phyloP scores from a whole-genome alignment of 176 grass and related monocot species.

The Carex kokanica region DNA sequence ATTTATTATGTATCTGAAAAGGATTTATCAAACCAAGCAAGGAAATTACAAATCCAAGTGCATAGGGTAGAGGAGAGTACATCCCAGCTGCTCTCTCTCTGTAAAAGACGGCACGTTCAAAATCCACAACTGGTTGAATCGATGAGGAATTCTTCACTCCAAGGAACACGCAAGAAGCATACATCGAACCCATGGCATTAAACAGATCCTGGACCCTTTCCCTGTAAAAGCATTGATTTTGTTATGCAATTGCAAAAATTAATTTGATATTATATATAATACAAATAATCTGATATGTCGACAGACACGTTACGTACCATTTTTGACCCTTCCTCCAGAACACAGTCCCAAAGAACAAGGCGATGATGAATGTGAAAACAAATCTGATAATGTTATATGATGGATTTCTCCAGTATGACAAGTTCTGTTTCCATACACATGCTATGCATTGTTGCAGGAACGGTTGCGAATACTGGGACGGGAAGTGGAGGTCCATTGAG shows the following conservation, averaged over 20 bases:
- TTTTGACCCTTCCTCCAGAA: slow-evolving; percentile 73
- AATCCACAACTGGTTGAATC: slow-evolving; percentile 63
- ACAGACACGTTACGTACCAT: slow-evolving; percentile 41
- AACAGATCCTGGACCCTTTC: slow-evolving; percentile 56
- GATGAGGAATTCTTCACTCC: slow-evolving; percentile 59
- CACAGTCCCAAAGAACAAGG: slow-evolving; percentile 76
- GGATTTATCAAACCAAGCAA: neutral
- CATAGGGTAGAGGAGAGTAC: slow-evolving; percentile 84
- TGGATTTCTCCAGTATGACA: slow-evolving; percentile 95
- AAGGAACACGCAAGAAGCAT: slow-evolving; percentile 68
- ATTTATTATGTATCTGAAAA: neutral
- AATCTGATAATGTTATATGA: slow-evolving; percentile 76
- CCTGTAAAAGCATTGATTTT: slow-evolving; percentile 41
- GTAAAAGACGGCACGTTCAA: slow-evolving; percentile 80
- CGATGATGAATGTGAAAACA: slow-evolving; percentile 66
- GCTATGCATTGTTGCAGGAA: slow-evolving; percentile 67
- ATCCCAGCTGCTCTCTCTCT: slow-evolving; percentile 76
- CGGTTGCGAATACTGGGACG: slow-evolving; percentile 56
- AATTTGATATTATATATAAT: neutral
- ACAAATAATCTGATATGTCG: neutral
- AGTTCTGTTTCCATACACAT: slow-evolving; percentile 80
- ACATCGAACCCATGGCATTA: slow-evolving; percentile 93
- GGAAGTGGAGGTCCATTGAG: slow-evolving; percentile 68
- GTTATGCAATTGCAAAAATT: neutral
- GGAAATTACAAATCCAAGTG: slow-evolving; percentile 63